A percentile compares a stretch with the other conserved stretches of the same genome.
Conservation (phyloP, 1,284 basidiomycete genomes). For the Naganishia sp. region DNA sequence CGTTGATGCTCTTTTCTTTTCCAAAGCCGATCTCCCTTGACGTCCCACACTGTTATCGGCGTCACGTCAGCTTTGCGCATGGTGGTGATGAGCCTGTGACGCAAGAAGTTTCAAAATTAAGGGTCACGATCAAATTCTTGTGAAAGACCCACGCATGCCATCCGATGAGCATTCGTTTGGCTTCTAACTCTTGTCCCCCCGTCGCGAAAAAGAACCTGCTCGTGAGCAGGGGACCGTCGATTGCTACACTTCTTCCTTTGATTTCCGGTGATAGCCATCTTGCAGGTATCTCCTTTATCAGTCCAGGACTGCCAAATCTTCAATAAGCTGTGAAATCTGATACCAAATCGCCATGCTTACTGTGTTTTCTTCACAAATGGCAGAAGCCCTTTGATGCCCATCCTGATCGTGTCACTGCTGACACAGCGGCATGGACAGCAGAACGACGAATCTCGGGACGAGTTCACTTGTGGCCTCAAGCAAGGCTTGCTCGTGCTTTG, state of each 20-base stretch:
- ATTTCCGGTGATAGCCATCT: constrained; percentile 45
- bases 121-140: neutral
- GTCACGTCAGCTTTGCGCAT: constrained; percentile 45
- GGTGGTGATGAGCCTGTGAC: constrained; percentile 43
- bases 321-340: neutral
- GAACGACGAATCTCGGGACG: neutral
- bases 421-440: neutral
- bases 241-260: constrained; percentile 46
- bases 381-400: constrained; percentile 49
- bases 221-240: constrained; percentile 53
- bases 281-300: constrained; percentile 37
- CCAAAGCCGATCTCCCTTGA: constrained; percentile 50
- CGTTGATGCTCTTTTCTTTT: constrained; percentile 47
- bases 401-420: constrained; percentile 29
- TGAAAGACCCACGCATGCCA: constrained; percentile 49
- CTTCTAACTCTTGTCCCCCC: constrained; percentile 36
- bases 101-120: neutral
- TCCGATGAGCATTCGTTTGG: constrained; percentile 44
- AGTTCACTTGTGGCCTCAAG: too few relatives aligned
- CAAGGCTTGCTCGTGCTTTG: too few relatives aligned
- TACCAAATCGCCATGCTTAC: constrained; percentile 34
- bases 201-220: constrained; percentile 50
- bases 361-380: constrained; percentile 43
- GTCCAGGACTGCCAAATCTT: constrained; percentile 38
- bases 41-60: constrained; percentile 51